These are phyloP conservation scores for Pyrus hybrid DNA, from an alignment of 331 rosid species.

Conservation along the genomic window DNA sequence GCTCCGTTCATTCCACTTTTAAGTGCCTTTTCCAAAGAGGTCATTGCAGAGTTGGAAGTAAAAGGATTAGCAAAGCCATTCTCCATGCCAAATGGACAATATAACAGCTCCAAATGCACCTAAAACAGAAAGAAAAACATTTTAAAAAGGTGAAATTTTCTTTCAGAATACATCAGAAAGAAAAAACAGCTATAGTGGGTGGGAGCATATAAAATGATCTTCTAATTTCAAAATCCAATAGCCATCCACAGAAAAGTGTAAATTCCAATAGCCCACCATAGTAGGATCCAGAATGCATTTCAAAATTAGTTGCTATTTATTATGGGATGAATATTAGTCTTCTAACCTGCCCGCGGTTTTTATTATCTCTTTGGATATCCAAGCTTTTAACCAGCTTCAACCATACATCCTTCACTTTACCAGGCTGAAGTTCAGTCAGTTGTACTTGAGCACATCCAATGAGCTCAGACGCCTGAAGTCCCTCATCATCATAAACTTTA, in stretches of 20 bases:
- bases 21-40: conserved; percentile 77
- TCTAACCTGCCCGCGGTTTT: conserved; percentile 81
- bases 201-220: neutral
- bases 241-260: neutral
- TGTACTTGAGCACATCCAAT: conserved; percentile 56
- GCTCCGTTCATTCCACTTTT: conserved; percentile 48
- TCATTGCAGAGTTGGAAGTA: conserved; percentile 50
- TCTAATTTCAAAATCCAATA: neutral
- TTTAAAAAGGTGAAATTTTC: neutral
- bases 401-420: conserved; percentile 91
- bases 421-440: conserved; percentile 74
- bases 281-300: neutral
- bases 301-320: conserved; percentile 9
- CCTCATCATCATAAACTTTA: conserved; percentile 72
- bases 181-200: neutral
- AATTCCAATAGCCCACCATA: neutral
- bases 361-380: conserved; percentile 81
- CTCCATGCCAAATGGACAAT: conserved; percentile 68
- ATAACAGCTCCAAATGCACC: conserved; percentile 92
- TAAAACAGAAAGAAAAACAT: conserved; percentile 20
- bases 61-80: conserved; percentile 72
- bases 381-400: conserved; percentile 91
- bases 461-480: conserved; percentile 69
- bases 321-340: conserved; percentile 7
- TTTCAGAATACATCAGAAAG: neutral